Evolutionary conservation across 1,284 basidiomycete species (phyloP).

Genomic region (Cerioporus squamosus): DNA sequence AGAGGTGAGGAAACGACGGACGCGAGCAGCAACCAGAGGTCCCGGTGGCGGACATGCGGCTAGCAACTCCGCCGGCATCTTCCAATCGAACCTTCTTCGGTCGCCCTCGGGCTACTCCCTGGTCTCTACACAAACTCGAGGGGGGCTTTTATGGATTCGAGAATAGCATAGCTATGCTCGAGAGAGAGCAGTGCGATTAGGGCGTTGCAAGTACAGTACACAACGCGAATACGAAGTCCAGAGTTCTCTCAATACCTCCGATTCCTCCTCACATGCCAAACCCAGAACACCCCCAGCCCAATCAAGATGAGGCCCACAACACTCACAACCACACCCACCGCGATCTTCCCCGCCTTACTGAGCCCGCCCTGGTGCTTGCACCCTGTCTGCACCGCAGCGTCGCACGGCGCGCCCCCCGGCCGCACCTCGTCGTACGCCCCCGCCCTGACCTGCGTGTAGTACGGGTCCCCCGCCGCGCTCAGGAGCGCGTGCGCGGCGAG

Average conservation of each 20-base stretch:
- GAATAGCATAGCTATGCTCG: too few relatives aligned
- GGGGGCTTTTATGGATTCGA: too few relatives aligned
- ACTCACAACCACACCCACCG: constrained; percentile 69
- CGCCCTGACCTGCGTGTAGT: constrained; percentile 69
- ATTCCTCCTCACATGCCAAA: constrained; percentile 6
- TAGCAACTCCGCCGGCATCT: not conserved
- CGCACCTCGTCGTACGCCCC: constrained; percentile 67
- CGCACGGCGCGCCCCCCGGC: constrained; percentile 77
- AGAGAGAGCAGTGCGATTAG: too few relatives aligned
- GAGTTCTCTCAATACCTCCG: not conserved
- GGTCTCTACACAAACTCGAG: too few relatives aligned
- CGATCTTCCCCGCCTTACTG: constrained; percentile 65
- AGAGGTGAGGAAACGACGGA: not conserved
- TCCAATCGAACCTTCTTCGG: not conserved
- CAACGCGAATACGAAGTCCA: too few relatives aligned
- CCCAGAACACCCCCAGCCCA: constrained; percentile 52
- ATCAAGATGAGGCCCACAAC: constrained; percentile 63
- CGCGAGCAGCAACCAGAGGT: not conserved
- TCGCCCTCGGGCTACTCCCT: not conserved
- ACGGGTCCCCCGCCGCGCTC: constrained; percentile 76
- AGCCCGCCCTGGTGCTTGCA: constrained; percentile 44
- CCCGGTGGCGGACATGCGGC: not conserved
- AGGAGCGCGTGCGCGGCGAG: constrained; percentile 77
- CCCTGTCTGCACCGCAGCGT: constrained; percentile 62
- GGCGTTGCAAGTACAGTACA: too few relatives aligned